A percentile compares a stretch with the other conserved stretches of the same genome.
These are phyloP conservation scores for Arthrobotrys conoides DNA, from an alignment of 2,329 filamentous ascomycete species.

Conservation along the genomic window DNA sequence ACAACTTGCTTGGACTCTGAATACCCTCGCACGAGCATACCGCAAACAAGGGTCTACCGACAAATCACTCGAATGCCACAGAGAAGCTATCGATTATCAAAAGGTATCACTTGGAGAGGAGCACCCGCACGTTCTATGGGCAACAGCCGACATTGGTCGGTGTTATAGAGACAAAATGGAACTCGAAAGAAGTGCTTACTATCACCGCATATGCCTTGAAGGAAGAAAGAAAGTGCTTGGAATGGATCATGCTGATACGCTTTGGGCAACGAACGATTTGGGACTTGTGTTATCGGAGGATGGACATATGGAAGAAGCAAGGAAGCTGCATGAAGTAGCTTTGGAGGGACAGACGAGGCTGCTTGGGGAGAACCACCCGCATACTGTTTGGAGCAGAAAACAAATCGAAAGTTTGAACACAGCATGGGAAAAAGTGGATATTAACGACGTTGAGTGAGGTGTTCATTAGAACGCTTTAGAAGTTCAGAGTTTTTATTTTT, in stretches of 20 bases:
- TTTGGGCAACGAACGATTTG: constrained; percentile 58
- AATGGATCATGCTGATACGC: constrained; percentile 38
- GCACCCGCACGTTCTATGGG: constrained; percentile 58
- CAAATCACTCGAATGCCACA: constrained; percentile 38
- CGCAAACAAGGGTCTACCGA: constrained; percentile 48
- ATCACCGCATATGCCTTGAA: constrained; percentile 37
- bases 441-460: constrained; percentile 12
- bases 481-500: neutral
- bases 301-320: constrained; percentile 41
- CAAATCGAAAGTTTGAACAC: constrained; percentile 19
- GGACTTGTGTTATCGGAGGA: constrained; percentile 45
- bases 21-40: constrained; percentile 56
- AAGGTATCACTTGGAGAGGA: constrained; percentile 36
- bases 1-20: constrained; percentile 59
- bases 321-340: constrained; percentile 29
- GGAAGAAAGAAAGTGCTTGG: constrained; percentile 34
- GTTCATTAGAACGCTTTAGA: neutral
- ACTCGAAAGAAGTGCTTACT: constrained; percentile 30
- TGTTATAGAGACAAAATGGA: constrained; percentile 38
- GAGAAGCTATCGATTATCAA: constrained; percentile 44
- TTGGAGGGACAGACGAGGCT: constrained; percentile 39
- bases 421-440: neutral
- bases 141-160: constrained; percentile 42
- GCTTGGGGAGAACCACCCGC: constrained; percentile 36
- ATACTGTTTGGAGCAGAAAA: constrained; percentile 44